Evolutionary conservation across 2,329 filamentous ascomycete species (phyloP).

Genomic region (Nigrospora oryzae): DNA sequence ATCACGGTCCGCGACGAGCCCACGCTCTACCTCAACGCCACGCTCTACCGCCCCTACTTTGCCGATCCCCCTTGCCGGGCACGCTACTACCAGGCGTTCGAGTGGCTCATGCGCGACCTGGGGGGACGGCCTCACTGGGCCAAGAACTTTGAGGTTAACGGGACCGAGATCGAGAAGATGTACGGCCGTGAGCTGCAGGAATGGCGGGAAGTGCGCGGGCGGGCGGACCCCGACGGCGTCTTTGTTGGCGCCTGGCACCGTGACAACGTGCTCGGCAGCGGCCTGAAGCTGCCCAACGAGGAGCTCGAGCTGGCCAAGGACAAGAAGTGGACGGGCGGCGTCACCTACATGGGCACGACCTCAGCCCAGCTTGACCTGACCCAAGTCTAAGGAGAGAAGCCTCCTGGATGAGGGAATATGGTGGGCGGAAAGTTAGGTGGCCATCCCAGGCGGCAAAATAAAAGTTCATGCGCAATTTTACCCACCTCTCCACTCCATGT

Average conservation of each 20-base stretch:
- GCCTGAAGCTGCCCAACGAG: constrained; percentile 16
- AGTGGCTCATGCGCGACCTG: constrained; percentile 81
- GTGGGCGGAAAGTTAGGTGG: too few species aligned
- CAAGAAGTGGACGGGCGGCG: constrained; percentile 4
- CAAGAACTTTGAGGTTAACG: constrained; percentile 70
- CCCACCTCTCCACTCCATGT: too few species aligned
- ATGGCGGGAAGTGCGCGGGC: constrained; percentile 61
- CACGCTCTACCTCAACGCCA: constrained; percentile 83
- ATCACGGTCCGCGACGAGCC: constrained; percentile 60
- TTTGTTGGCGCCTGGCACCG: constrained; percentile 90
- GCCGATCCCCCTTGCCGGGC: constrained; percentile 67
- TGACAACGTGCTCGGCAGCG: constrained; percentile 47
- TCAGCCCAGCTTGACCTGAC: background rate
- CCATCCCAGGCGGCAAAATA: too few species aligned
- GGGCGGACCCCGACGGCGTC: constrained; percentile 73
- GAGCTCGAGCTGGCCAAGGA: constrained; percentile 13
- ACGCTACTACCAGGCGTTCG: constrained; percentile 82
- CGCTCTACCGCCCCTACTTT: constrained; percentile 75
- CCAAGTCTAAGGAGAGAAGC: too few species aligned
- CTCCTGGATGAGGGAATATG: too few species aligned
- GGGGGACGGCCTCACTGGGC: constrained; percentile 84
- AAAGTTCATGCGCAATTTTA: too few species aligned
- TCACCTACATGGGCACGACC: constrained; percentile 4
- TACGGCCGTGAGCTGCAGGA: constrained; percentile 60
- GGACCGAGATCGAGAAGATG: constrained; percentile 53